Percentiles rank a stretch among this genome's conserved stretches.
phyloP scores from a whole-genome alignment of 2,329 filamentous ascomycete species.

The Neocatenulostroma microsporum region DNA sequence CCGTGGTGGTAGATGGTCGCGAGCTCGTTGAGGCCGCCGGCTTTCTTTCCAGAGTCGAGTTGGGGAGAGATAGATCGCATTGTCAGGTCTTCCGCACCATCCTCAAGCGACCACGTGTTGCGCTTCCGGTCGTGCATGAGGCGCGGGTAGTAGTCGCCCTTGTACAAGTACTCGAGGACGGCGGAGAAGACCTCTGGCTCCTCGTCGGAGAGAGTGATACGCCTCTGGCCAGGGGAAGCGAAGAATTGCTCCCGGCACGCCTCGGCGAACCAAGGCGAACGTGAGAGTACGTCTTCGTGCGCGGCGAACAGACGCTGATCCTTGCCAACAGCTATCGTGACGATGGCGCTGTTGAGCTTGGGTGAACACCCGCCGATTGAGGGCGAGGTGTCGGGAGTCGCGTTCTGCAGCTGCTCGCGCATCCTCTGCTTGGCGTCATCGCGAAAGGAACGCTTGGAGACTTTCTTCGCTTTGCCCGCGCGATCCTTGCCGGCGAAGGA shows the following conservation, averaged over 20 bases:
- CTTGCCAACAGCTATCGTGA: conserved; percentile 75
- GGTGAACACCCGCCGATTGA: conserved; percentile 35
- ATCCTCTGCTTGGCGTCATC: conserved; percentile 79
- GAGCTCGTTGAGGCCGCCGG: conserved; percentile 52
- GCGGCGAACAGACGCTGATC: conserved; percentile 89
- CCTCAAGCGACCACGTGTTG: conserved; percentile 85
- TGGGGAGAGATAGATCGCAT: conserved; percentile 40
- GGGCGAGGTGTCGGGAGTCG: conserved; percentile 37
- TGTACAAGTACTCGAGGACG: conserved; percentile 94
- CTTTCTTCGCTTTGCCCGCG: conserved; percentile 79
- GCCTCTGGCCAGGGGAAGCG: conserved; percentile 57
- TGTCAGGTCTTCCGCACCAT: conserved; percentile 39
- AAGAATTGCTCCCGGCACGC: conserved; percentile 60
- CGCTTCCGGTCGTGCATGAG: conserved; percentile 78
- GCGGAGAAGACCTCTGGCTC: conserved; percentile 91
- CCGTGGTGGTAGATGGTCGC: conserved; percentile 70
- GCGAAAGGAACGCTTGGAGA: conserved; percentile 65
- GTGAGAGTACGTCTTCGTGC: conserved; percentile 82
- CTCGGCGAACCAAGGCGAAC: conserved; percentile 68
- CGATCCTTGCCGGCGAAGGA: conserved; percentile 79
- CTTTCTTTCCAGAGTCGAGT: conserved; percentile 38
- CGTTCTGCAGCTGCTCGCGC: conserved; percentile 68
- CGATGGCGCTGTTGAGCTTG: conserved; percentile 61
- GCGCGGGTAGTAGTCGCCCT: conserved; percentile 89
- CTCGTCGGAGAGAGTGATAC: conserved; percentile 69